Conservation (phyloP, 2,329 filamentous ascomycete genomes). For the Hypoxylon rubiginosum region DNA sequence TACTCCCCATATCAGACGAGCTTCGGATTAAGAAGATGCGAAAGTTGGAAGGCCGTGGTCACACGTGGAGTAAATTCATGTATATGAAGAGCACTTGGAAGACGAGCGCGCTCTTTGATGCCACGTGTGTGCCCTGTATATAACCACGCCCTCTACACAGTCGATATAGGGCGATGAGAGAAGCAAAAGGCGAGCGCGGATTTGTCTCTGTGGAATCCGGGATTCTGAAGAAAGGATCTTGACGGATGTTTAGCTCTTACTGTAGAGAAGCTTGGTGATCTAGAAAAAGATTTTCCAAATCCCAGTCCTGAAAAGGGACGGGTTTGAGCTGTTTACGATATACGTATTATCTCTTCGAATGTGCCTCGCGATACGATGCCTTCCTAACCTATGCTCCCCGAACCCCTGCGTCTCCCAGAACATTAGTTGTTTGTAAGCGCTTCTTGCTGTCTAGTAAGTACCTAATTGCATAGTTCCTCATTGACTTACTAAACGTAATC, state of each 20-base stretch:
- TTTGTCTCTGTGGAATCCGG: neutral
- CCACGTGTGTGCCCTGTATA: constrained; percentile 33
- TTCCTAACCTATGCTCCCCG: neutral
- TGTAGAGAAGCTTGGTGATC: constrained; percentile 10
- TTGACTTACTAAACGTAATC: neutral
- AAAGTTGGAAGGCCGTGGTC: constrained; percentile 16
- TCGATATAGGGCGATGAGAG: neutral
- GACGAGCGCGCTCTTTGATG: constrained; percentile 18
- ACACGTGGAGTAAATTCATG: constrained; percentile 21
- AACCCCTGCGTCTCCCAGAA: neutral
- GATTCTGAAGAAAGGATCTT: constrained; percentile 17
- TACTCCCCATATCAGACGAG: constrained; percentile 8
- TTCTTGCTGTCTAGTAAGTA: neutral
- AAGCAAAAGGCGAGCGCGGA: neutral
- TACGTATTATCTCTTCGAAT: neutral
- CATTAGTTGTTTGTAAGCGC: neutral
- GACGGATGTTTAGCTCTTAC: constrained; percentile 18
- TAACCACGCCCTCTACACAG: constrained; percentile 19
- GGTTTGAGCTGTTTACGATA: neutral
- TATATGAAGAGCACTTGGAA: constrained; percentile 30
- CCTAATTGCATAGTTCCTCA: neutral
- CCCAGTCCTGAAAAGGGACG: neutral
- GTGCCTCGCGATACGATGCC: neutral
- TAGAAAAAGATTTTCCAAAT: constrained; percentile 4
- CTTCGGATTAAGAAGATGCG: constrained; percentile 21